phyloP scores from a whole-genome alignment of 1,284 basidiomycete genomes.

The Moesziomyces sp. region DNA sequence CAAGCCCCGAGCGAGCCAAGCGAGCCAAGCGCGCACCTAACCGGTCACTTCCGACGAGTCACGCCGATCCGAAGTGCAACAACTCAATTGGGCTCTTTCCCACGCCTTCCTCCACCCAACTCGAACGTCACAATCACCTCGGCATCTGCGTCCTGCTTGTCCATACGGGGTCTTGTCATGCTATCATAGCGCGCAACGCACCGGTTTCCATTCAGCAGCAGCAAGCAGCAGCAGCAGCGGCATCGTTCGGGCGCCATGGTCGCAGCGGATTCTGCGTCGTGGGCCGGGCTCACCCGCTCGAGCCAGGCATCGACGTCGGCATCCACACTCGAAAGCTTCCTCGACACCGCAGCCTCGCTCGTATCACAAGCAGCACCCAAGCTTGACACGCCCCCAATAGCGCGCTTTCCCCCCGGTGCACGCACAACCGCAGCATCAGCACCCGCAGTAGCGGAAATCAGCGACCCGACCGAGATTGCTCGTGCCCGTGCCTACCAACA shows the following conservation, averaged over 20 bases:
- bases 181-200: not conserved
- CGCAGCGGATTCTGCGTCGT: slow-evolving; percentile 8
- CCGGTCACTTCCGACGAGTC: slow-evolving; percentile 1
- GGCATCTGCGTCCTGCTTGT: not conserved
- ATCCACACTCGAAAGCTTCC: slow-evolving; percentile 42
- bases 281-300: slow-evolving; percentile 24
- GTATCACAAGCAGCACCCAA: slow-evolving; percentile 3
- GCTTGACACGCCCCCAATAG: slow-evolving; percentile 26
- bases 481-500: slow-evolving; percentile 29
- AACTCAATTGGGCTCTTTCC: no score
- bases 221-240: not conserved
- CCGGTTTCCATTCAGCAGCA: not conserved
- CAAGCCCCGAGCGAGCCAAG: not conserved
- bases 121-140: no score
- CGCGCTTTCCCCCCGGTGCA: slow-evolving; percentile 4
- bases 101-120: not conserved
- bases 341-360: slow-evolving; percentile 20
- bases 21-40: not conserved
- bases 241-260: not conserved
- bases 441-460: not conserved
- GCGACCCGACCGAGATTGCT: slow-evolving; percentile 23
- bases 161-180: not conserved
- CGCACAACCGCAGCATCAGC: not conserved
- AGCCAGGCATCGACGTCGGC: slow-evolving; percentile 43
- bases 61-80: not conserved